These are phyloP conservation scores for Metroxylon sagu DNA, from an alignment of 176 grass and related monocot species.

Conservation along the genomic window DNA sequence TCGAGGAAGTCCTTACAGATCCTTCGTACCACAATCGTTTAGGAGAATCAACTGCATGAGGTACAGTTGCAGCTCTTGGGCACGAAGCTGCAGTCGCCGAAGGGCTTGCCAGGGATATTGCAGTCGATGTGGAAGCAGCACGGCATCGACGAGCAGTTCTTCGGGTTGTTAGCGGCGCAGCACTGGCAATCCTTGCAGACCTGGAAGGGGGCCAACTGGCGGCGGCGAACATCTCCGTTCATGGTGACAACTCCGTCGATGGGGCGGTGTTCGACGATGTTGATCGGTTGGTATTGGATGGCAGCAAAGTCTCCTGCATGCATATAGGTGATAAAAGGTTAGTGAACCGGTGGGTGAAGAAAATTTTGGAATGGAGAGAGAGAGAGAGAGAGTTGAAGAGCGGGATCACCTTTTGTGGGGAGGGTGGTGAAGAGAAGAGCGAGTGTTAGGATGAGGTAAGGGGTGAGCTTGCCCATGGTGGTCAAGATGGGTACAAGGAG, in stretches of 20 bases:
- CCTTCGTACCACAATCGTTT: no score
- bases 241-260: no score
- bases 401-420: neutral
- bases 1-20: no score
- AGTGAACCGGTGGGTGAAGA: neutral
- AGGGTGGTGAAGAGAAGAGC: no score
- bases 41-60: neutral
- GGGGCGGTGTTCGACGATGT: neutral
- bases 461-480: no score
- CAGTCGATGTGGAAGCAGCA: slow-evolving; percentile 90
- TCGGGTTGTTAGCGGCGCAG: slow-evolving; percentile 32
- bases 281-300: neutral
- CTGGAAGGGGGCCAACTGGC: slow-evolving; percentile 32
- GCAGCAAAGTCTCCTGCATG: no score
- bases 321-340: no score
- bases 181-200: slow-evolving; percentile 53
- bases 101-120: slow-evolving; percentile 70
- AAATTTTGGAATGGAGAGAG: neutral
- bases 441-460: no score
- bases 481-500: no score
- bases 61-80: slow-evolving; percentile 52
- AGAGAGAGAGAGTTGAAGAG: neutral
- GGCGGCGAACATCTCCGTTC: neutral
- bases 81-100: slow-evolving; percentile 58
- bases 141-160: slow-evolving; percentile 30